phyloP scores from a whole-genome alignment of 2,329 filamentous ascomycete genomes.

The Coniosporium tulheliwenetii region DNA sequence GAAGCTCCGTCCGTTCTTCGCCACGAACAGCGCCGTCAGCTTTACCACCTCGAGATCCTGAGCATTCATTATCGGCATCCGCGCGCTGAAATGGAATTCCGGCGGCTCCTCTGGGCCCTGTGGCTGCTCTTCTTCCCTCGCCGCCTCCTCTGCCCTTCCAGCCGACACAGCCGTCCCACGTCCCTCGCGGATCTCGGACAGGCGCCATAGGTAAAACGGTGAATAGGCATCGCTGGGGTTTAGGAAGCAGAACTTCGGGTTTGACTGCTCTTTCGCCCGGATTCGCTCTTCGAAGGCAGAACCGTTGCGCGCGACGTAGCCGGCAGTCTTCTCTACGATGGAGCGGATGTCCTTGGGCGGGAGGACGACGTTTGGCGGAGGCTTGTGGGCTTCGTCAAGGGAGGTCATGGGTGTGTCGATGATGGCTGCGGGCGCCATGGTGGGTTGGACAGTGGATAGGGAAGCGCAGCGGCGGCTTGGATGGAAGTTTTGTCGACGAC shows the following conservation, averaged over 20 bases:
- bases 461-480: too few relatives aligned
- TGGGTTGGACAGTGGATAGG: neutral
- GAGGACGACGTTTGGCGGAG: conserved; percentile 69
- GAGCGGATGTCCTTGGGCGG: conserved; percentile 72
- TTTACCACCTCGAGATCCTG: conserved; percentile 65
- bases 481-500: too few relatives aligned
- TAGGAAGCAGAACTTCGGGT: conserved; percentile 87
- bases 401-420: conserved; percentile 8
- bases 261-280: conserved; percentile 65
- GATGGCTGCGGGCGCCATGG: conserved; percentile 11
- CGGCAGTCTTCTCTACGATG: conserved; percentile 86
- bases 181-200: conserved; percentile 71
- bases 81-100: conserved; percentile 83
- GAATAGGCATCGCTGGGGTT: conserved; percentile 68
- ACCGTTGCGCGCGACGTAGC: conserved; percentile 63
- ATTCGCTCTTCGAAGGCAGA: conserved; percentile 65
- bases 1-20: conserved; percentile 82
- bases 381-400: conserved; percentile 47
- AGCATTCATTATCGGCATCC: conserved; percentile 94
- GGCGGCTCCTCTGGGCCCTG: conserved; percentile 73
- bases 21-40: conserved; percentile 79
- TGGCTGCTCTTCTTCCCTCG: conserved; percentile 45
- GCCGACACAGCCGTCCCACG: conserved; percentile 65
- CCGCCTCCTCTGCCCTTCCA: conserved; percentile 51
- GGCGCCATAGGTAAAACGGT: conserved; percentile 78